Conservation (phyloP, 495 filamentous ascomycete genomes). For the Usnea hakonensis region DNA sequence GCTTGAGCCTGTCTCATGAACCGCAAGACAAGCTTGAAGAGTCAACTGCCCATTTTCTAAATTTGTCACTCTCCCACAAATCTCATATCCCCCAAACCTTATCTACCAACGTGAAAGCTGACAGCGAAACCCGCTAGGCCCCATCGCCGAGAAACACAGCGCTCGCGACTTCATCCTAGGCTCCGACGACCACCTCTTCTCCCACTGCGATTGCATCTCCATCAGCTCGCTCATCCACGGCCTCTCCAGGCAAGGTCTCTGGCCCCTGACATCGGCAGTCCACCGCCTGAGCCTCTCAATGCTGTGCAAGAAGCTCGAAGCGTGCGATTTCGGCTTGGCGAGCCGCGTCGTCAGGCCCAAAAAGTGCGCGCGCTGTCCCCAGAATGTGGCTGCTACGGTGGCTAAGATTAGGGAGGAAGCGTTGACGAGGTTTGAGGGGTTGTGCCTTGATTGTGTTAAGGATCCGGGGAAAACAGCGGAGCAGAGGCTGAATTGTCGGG, state of each 20-base stretch:
- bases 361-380: background rate
- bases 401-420: background rate
- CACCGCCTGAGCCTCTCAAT: background rate
- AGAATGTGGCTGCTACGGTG: background rate
- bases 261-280: constrained; percentile 1
- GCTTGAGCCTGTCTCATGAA: too few species aligned
- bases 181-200: constrained; percentile 2
- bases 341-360: constrained; percentile 1
- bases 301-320: constrained; percentile 4
- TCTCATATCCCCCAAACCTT: too few species aligned
- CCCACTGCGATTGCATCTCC: constrained; percentile 10
- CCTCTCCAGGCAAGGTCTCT: background rate
- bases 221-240: constrained; percentile 5
- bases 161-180: background rate
- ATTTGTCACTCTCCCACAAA: too few species aligned
- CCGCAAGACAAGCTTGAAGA: too few species aligned
- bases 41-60: too few species aligned
- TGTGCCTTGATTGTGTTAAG: constrained; percentile 1
- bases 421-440: background rate
- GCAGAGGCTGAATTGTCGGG: background rate
- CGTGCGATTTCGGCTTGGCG: background rate
- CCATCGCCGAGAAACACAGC: constrained; percentile 1
- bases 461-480: background rate
- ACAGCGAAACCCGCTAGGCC: too few species aligned
- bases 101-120: too few species aligned